Conservation (phyloP, 2,329 filamentous ascomycete species). For the Hypoxylon sp. region DNA sequence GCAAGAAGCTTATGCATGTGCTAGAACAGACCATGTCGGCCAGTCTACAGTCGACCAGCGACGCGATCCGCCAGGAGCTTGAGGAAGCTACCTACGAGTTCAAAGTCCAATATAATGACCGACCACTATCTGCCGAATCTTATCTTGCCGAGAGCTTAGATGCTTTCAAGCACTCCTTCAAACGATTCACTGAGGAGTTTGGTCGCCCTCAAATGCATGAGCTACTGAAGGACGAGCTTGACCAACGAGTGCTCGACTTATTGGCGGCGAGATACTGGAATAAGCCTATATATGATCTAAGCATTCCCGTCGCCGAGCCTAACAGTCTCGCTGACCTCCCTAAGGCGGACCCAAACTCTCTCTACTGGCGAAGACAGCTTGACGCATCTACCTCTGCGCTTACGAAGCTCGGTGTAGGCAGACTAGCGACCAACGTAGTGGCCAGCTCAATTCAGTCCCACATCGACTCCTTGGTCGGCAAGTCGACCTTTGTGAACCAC, state of each 20-base stretch:
- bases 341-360: slow-evolving; percentile 82
- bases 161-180: slow-evolving; percentile 97
- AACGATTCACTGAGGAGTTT: slow-evolving; percentile 89
- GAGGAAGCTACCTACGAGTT: slow-evolving; percentile 98
- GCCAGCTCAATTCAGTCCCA: slow-evolving; percentile 86
- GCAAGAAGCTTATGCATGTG: slow-evolving; percentile 96
- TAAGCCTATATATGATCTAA: slow-evolving; percentile 87
- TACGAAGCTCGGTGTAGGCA: slow-evolving; percentile 92
- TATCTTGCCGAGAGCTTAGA: slow-evolving; percentile 96
- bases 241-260: slow-evolving; percentile 93
- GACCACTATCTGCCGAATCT: slow-evolving; percentile 91
- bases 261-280: slow-evolving; percentile 98
- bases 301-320: slow-evolving; percentile 69
- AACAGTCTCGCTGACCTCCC: slow-evolving; percentile 81
- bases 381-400: slow-evolving; percentile 90
- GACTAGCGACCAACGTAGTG: slow-evolving; percentile 90
- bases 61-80: slow-evolving; percentile 92
- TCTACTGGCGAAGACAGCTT: slow-evolving; percentile 93
- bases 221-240: slow-evolving; percentile 88
- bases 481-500: slow-evolving; percentile 87
- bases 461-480: slow-evolving; percentile 78
- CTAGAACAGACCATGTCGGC: slow-evolving; percentile 97
- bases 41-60: slow-evolving; percentile 86
- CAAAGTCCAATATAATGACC: slow-evolving; percentile 99
- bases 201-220: slow-evolving; percentile 89